These are phyloP conservation scores for Penicillium occitanis DNA, from an alignment of 2,329 filamentous ascomycete species.

Conservation along the genomic window DNA sequence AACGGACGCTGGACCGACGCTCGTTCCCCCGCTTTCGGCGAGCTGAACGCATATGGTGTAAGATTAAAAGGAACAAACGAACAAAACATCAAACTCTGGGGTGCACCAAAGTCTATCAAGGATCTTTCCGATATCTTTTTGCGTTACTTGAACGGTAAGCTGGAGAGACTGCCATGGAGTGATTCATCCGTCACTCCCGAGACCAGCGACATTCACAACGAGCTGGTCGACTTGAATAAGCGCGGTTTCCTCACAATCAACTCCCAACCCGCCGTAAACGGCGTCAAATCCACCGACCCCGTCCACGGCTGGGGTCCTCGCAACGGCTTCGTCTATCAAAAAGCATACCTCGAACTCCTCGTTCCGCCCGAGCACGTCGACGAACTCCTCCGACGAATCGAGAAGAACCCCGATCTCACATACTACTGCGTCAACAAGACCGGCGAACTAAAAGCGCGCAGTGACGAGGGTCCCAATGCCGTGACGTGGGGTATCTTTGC, in stretches of 20 bases:
- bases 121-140: conserved; percentile 85
- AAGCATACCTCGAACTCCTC: conserved; percentile 91
- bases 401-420: conserved; percentile 76
- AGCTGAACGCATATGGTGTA: conserved; percentile 91
- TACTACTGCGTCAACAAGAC: conserved; percentile 90
- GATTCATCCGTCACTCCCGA: conserved; percentile 83
- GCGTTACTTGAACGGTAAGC: conserved; percentile 74
- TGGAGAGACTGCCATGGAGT: conserved; percentile 89
- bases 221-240: conserved; percentile 78
- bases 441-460: conserved; percentile 80
- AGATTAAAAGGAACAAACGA: conserved; percentile 93
- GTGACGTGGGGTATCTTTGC: conserved; percentile 99
- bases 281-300: conserved; percentile 80
- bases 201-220: conserved; percentile 71
- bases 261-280: conserved; percentile 92
- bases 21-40: conserved; percentile 91
- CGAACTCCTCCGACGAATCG: conserved; percentile 74
- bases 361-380: conserved; percentile 76
- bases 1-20: conserved; percentile 99
- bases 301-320: conserved; percentile 91
- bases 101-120: conserved; percentile 73
- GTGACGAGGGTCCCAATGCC: conserved; percentile 84
- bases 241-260: conserved; percentile 93
- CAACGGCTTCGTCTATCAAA: conserved; percentile 97
- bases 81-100: conserved; percentile 93